These are phyloP conservation scores for Pyrrhoderma noxium DNA, from an alignment of 1,284 basidiomycete species.

Conservation along the genomic window DNA sequence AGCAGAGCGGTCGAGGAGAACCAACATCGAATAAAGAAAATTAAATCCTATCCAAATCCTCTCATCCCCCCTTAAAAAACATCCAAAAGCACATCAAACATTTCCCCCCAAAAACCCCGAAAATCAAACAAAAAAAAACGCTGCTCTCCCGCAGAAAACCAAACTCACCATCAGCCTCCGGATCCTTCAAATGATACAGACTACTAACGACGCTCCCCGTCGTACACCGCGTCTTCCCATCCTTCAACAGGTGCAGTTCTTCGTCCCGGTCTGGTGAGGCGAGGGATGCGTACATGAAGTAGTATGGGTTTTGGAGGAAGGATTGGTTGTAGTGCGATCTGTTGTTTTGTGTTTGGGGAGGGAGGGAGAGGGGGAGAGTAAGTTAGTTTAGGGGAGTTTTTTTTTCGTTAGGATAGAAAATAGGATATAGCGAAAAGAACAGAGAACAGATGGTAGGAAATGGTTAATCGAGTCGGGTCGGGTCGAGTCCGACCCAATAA, in stretches of 20 bases:
- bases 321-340: constrained; percentile 33
- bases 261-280: constrained; percentile 84
- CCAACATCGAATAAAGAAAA: too few species aligned
- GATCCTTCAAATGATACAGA: constrained; percentile 92
- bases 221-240: constrained; percentile 85
- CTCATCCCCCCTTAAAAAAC: too few species aligned
- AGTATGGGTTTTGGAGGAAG: constrained; percentile 85
- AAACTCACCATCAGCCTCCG: constrained; percentile 41
- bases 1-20: too few species aligned
- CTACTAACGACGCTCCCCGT: constrained; percentile 88
- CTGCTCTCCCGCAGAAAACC: too few species aligned
- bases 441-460: background rate
- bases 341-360: background rate
- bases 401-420: too few species aligned
- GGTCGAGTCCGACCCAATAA: background rate
- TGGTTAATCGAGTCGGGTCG: background rate
- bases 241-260: constrained; percentile 91
- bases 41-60: too few species aligned
- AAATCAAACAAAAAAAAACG: constrained; percentile 1
- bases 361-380: background rate
- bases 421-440: background rate
- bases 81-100: too few species aligned
- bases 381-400: too few species aligned
- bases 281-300: constrained; percentile 89
- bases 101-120: background rate